A percentile compares a stretch with the other conserved stretches of the same genome.
Evolutionary conservation across 371 early-diverging fungal species (phyloP).

Genomic region (Haplosporangium sp.): DNA sequence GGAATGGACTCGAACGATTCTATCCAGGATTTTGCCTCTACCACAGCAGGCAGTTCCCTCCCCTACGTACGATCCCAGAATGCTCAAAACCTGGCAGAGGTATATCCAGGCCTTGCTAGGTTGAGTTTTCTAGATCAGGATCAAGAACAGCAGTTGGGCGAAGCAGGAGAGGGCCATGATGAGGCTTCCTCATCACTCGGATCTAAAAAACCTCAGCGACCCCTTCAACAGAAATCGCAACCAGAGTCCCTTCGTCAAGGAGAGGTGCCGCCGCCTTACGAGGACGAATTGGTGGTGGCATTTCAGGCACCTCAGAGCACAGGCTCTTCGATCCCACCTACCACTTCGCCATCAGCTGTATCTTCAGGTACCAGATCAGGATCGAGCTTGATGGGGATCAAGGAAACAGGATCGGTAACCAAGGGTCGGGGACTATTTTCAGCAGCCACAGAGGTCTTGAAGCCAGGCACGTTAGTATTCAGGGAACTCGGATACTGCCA

Average conservation of each 20-base stretch:
- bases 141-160: background rate
- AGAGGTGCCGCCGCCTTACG: background rate
- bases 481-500: conserved; percentile 42
- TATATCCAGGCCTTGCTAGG: conserved; percentile 43
- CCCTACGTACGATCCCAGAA: conserved; percentile 44
- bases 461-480: conserved; percentile 35
- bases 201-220: conserved; percentile 11
- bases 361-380: conserved; percentile 18
- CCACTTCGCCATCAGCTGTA: conserved; percentile 22
- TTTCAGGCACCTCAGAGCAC: no score
- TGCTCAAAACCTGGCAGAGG: conserved; percentile 42
- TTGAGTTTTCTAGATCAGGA: conserved; percentile 45
- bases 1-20: background rate
- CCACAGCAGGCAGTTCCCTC: background rate
- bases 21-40: background rate
- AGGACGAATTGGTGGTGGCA: background rate
- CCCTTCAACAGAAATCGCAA: conserved; percentile 25
- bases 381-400: conserved; percentile 29
- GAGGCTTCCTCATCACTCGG: background rate
- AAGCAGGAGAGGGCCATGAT: background rate
- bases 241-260: background rate
- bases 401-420: conserved; percentile 16
- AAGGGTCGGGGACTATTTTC: conserved; percentile 44
- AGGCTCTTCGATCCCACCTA: conserved; percentile 8
- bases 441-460: conserved; percentile 16